phyloP scores from a whole-genome alignment of 2,329 filamentous ascomycete species.

The Arthrobotrys sinensis region DNA sequence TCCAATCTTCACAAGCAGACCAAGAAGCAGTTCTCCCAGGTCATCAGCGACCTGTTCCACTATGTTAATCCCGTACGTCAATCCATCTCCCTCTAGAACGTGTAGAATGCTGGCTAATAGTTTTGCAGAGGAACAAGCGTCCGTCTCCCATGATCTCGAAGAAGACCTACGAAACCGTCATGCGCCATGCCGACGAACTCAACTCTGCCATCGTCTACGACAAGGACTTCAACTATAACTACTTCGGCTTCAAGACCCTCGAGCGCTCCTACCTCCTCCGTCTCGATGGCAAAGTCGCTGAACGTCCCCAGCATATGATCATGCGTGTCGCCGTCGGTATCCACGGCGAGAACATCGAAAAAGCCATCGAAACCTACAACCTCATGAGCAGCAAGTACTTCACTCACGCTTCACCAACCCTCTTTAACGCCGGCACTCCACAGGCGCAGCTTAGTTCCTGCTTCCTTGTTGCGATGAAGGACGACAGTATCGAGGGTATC shows the following conservation, averaged over 20 bases:
- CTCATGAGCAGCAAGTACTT: conserved; percentile 99
- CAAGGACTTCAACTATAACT: conserved; percentile 99
- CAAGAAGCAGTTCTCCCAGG: conserved; percentile 99
- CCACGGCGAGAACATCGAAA: conserved; percentile 94
- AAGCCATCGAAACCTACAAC: conserved; percentile 97
- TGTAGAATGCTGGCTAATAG: conserved; percentile 15
- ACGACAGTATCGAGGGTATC: conserved; percentile 98
- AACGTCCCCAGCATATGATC: conserved; percentile 98
- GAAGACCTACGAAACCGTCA: conserved; percentile 89
- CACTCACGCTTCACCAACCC: conserved; percentile 95
- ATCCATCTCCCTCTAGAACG: not conserved
- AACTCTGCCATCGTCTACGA: conserved; percentile 99
- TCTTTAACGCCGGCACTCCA: conserved; percentile 98
- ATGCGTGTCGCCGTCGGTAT: conserved; percentile 99
- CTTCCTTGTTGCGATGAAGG: conserved; percentile 99
- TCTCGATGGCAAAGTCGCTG: conserved; percentile 94
- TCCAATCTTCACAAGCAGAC: conserved; percentile 99
- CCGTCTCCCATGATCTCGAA: conserved; percentile 94
- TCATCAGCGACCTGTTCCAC: conserved; percentile 92
- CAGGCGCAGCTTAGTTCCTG: conserved; percentile 95
- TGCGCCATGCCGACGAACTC: conserved; percentile 95
- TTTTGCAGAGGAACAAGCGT: conserved; percentile 77
- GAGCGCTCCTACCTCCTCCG: conserved; percentile 98
- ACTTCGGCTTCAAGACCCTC: conserved; percentile 99
- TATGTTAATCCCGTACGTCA: conserved; percentile 83